Evolutionary conservation across 495 filamentous ascomycete species (phyloP).

Genomic region (Cercophora samala): DNA sequence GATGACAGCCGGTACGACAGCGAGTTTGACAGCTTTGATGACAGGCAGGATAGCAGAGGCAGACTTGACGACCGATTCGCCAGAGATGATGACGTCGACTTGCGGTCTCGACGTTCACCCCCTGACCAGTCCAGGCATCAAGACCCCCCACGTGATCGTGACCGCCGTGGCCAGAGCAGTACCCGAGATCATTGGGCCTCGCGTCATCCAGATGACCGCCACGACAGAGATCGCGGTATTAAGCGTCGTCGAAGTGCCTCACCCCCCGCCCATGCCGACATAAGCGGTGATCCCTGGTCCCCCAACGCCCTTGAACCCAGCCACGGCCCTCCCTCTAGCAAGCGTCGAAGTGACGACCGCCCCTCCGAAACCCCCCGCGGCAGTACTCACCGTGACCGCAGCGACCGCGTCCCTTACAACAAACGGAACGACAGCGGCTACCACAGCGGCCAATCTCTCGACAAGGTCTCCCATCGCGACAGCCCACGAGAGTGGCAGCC

Average conservation of each 20-base stretch:
- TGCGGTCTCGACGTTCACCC: background rate
- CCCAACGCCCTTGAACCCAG: conserved; percentile 28
- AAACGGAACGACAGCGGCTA: conserved; percentile 36
- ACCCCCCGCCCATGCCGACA: background rate
- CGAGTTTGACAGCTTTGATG: background rate
- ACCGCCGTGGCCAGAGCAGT: background rate
- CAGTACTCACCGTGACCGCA: conserved; percentile 2
- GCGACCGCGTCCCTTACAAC: conserved; percentile 20
- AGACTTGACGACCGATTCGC: background rate
- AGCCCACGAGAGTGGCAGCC: conserved; percentile 13
- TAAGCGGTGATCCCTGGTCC: conserved; percentile 28
- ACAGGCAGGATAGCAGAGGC: background rate
- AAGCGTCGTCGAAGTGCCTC: background rate
- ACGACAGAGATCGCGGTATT: background rate
- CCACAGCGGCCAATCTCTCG: conserved; percentile 30
- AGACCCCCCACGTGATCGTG: background rate
- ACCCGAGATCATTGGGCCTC: conserved; percentile 4
- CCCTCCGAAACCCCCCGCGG: background rate
- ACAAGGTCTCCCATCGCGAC: conserved; percentile 21
- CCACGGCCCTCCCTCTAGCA: background rate
- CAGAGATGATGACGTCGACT: background rate
- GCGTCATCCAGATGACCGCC: background rate
- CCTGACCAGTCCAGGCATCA: conserved; percentile 8
- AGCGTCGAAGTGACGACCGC: conserved; percentile 10
- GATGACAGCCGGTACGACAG: background rate